These are phyloP conservation scores for Ramaria rubella DNA, from an alignment of 768 basidiomycete species.

Conservation along the genomic window DNA sequence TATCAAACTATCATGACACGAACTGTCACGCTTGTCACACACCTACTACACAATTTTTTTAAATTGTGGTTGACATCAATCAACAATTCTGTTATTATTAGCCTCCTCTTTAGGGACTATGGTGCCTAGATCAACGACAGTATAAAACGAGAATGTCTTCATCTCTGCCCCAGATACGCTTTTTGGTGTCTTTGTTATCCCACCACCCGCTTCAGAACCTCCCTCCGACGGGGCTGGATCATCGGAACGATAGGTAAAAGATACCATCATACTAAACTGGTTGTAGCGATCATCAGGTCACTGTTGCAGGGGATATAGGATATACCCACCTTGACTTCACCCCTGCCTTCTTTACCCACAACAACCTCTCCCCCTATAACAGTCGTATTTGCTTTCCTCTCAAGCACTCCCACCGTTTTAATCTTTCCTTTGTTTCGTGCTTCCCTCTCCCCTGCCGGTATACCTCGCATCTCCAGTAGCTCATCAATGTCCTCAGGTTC, in stretches of 20 bases:
- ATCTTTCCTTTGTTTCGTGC: conserved; percentile 18
- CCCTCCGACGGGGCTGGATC: conserved; percentile 66
- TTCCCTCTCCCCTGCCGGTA: neutral
- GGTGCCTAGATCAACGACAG: conserved; percentile 70
- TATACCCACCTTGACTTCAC: conserved; percentile 70
- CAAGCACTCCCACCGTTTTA: conserved; percentile 67
- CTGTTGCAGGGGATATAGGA: no score
- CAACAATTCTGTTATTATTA: no score
- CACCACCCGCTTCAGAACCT: conserved; percentile 38
- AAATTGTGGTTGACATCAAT: no score
- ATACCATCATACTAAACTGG: conserved; percentile 91
- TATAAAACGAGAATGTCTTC: conserved; percentile 89
- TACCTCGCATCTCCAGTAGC: conserved; percentile 42
- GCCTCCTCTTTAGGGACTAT: conserved; percentile 50
- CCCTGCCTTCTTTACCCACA: conserved; percentile 70
- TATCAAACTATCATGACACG: neutral
- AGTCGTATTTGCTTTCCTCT: conserved; percentile 85
- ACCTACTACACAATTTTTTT: neutral
- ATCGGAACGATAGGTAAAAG: conserved; percentile 91
- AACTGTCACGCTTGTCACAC: neutral
- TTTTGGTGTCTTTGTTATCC: conserved; percentile 29
- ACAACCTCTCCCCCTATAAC: conserved; percentile 85
- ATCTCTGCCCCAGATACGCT: conserved; percentile 54
- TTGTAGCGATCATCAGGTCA: neutral
- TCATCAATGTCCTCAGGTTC: conserved; percentile 39